Evolutionary conservation across 1,284 basidiomycete genomes (phyloP), one percentile per base, ranked within the genome.

Genomic region (Austroboletus niveus): DNA sequence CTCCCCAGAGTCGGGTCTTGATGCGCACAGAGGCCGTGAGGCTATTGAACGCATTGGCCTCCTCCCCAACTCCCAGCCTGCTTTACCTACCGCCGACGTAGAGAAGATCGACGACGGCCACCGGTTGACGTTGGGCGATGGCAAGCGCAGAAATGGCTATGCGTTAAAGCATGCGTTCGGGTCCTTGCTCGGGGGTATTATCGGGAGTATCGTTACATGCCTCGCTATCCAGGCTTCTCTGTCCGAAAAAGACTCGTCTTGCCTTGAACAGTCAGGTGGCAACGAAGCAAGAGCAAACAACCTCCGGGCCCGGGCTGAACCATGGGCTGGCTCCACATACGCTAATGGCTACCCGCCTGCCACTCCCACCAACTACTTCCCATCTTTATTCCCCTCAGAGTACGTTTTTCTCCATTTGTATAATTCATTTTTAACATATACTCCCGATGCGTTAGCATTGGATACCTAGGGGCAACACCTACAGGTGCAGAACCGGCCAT

Each of bases 401-500:
- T 71, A 38, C 8, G 58, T 14, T 12, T 11, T 42, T n/a, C 5
- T 42, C 17, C 11, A 27, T 12, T 27, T 12, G 2, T 34, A 27
- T 24, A 9, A 14, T 20, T 7, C 5, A 5, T n/a, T 15, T 27
- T 24, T 15, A 46, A 34, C 47, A 24, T 4, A 24, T 24, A 4
- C 4, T 24, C 2, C 22, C 22, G 22, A 24, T 24, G 22, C 22
- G 15, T 27, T 44, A 68, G 68, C 57, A 82, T 94, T 12, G 92
- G 92, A 42, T 87, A 92, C 65, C 77, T 86, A 14, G 92, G 92
- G 8, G 81, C 78, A 10, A 94, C 92, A 1, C 89, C 89, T 0
- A 94, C 92, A 0, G 92, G 92, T 12, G 84, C 81, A 11, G 92
- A 94, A 70, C 76, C 92, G 3, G 90, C 77, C 2, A 73, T 94